These are phyloP conservation scores for Phaeolepiota aurea DNA, from an alignment of 768 basidiomycete species.

Conservation along the genomic window DNA sequence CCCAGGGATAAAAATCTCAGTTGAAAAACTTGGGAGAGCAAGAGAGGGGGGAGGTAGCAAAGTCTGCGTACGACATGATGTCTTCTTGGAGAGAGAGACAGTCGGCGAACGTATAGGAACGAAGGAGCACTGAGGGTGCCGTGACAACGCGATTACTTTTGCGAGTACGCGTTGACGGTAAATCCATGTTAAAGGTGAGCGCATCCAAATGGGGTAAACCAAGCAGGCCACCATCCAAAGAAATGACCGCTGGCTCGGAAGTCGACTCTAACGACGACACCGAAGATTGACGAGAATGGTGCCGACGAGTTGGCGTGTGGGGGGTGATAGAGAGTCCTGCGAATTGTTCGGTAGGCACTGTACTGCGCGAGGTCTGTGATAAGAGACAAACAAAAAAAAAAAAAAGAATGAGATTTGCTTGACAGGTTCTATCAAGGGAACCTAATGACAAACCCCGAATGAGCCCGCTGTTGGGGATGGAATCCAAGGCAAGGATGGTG, in stretches of 20 bases:
- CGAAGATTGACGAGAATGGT: conserved; percentile 35
- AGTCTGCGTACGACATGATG: conserved; percentile 24
- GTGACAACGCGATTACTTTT: conserved; percentile 20
- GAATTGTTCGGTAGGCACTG: conserved; percentile 34
- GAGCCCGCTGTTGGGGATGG: conserved; percentile 15
- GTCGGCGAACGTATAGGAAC: conserved; percentile 36
- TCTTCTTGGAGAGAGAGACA: conserved; percentile 25
- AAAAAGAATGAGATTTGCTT: conserved; percentile 9
- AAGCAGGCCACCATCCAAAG: conserved; percentile 30
- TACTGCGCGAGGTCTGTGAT: conserved; percentile 16
- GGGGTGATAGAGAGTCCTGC: conserved; percentile 51
- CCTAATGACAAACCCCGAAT: conserved; percentile 26
- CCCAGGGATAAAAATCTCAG: conserved; percentile 18
- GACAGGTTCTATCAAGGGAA: too few relatives aligned
- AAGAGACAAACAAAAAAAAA: conserved; percentile 10
- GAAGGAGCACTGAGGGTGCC: conserved; percentile 25
- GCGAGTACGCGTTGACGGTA: conserved; percentile 17
- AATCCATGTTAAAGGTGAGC: conserved; percentile 23
- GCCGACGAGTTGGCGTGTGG: conserved; percentile 35
- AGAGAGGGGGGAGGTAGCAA: conserved; percentile 34
- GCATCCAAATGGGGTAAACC: conserved; percentile 27
- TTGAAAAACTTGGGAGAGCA: conserved; percentile 41
- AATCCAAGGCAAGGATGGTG: conserved; percentile 25
- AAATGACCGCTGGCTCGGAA: conserved; percentile 32
- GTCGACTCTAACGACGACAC: conserved; percentile 53